Percentiles rank a stretch among this genome's conserved stretches.
Evolutionary conservation across 2,329 filamentous ascomycete genomes (phyloP).

Genomic region (Macrophomina phaseolina): DNA sequence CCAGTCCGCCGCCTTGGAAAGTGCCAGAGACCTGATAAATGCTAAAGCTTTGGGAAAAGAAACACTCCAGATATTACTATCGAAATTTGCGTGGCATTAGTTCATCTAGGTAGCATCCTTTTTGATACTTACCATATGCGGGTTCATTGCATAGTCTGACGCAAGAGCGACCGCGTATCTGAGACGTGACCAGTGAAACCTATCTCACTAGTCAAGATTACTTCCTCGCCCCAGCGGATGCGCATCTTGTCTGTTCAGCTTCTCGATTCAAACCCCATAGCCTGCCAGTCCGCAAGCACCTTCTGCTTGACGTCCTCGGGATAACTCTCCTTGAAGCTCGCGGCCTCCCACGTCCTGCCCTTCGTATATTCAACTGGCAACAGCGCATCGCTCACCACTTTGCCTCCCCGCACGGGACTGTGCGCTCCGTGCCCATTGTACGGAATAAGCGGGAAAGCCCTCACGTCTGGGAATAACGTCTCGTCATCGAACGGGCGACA

Average conservation of each 20-base stretch:
- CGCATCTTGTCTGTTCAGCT: neutral
- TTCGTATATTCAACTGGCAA: conserved; percentile 37
- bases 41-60: no score
- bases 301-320: conserved; percentile 49
- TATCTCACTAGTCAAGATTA: no score
- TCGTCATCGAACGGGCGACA: conserved; percentile 54
- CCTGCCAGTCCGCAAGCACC: conserved; percentile 45
- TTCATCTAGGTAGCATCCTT: no score
- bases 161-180: no score
- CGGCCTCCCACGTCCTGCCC: conserved; percentile 45
- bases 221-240: no score
- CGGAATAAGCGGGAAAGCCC: conserved; percentile 53
- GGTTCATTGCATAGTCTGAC: neutral
- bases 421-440: conserved; percentile 54
- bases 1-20: no score
- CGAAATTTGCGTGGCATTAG: no score
- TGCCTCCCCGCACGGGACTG: conserved; percentile 45
- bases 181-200: no score
- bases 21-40: no score
- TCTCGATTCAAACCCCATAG: conserved; percentile 9
- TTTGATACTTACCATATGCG: neutral
- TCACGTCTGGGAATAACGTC: conserved; percentile 52
- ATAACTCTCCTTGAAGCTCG: conserved; percentile 44
- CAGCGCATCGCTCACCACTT: conserved; percentile 55
- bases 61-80: no score